A percentile compares a stretch with the other conserved stretches of the same genome.
These are phyloP conservation scores for Neurospora africana DNA, from an alignment of 495 filamentous ascomycete genomes.

Conservation along the genomic window DNA sequence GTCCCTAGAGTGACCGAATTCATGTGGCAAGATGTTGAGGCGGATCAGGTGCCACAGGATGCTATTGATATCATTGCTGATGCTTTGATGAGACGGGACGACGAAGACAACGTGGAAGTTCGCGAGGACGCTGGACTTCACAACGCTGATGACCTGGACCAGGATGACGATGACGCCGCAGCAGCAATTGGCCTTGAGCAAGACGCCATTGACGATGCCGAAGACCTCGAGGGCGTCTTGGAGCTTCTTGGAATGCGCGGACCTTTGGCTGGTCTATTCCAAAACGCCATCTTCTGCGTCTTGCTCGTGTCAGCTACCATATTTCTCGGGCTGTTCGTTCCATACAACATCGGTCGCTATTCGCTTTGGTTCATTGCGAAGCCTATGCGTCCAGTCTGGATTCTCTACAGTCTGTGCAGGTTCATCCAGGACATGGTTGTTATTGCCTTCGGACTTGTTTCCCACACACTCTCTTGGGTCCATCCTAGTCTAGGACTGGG, in stretches of 20 bases:
- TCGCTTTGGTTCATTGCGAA: constrained; percentile 70
- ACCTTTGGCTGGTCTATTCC: constrained; percentile 75
- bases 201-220: constrained; percentile 63
- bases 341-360: constrained; percentile 81
- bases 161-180: constrained; percentile 32
- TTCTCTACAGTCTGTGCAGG: constrained; percentile 61
- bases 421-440: constrained; percentile 44
- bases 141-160: constrained; percentile 23
- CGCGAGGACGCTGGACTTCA: constrained; percentile 19
- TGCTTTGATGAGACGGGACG: constrained; percentile 14
- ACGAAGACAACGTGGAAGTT: constrained; percentile 23
- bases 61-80: constrained; percentile 15
- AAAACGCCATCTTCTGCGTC: constrained; percentile 89
- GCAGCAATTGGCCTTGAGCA: constrained; percentile 33
- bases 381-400: constrained; percentile 61
- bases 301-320: constrained; percentile 82
- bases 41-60: constrained; percentile 26
- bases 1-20: constrained; percentile 35
- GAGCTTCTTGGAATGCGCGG: constrained; percentile 96
- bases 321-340: constrained; percentile 73
- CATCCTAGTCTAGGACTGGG: not conserved
- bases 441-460: constrained; percentile 20
- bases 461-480: constrained; percentile 5
- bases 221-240: constrained; percentile 96
- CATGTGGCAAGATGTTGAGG: constrained; percentile 33